These are phyloP conservation scores for Colletotrichum sp. DNA, from an alignment of 2,329 filamentous ascomycete species.

Conservation along the genomic window DNA sequence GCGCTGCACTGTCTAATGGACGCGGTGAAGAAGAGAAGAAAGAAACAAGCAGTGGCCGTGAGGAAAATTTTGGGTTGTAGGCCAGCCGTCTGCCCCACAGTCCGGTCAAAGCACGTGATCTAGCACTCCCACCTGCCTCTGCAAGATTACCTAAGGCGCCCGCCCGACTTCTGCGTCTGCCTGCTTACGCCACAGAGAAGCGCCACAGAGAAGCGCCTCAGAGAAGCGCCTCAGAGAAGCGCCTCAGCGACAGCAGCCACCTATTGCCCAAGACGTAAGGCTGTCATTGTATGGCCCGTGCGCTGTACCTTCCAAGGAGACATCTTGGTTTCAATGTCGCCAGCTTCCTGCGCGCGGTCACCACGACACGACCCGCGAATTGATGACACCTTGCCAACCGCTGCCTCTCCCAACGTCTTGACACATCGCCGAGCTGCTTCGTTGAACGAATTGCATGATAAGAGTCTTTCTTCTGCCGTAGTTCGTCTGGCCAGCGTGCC, in stretches of 20 bases:
- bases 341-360: neutral
- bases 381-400: neutral
- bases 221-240: neutral
- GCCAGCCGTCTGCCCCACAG: neutral
- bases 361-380: constrained; percentile 1
- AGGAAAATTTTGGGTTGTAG: constrained; percentile 21
- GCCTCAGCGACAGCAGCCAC: neutral
- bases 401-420: neutral
- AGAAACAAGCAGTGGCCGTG: constrained; percentile 38
- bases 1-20: constrained; percentile 88
- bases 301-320: constrained; percentile 12
- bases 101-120: constrained; percentile 12
- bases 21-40: constrained; percentile 62
- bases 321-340: constrained; percentile 23
- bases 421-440: neutral
- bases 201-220: neutral
- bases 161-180: neutral
- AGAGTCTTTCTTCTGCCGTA: constrained; percentile 11
- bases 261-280: neutral
- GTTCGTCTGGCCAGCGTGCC: constrained; percentile 27
- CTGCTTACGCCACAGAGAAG: neutral
- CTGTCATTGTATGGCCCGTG: constrained; percentile 15
- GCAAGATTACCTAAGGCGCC: neutral
- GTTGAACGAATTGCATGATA: constrained; percentile 3
- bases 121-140: neutral